Evolutionary conservation across 306 rosid genomes (phyloP), one percentile per base, ranked within the genome.

Genomic region (Citrullus mucosospermus): DNA sequence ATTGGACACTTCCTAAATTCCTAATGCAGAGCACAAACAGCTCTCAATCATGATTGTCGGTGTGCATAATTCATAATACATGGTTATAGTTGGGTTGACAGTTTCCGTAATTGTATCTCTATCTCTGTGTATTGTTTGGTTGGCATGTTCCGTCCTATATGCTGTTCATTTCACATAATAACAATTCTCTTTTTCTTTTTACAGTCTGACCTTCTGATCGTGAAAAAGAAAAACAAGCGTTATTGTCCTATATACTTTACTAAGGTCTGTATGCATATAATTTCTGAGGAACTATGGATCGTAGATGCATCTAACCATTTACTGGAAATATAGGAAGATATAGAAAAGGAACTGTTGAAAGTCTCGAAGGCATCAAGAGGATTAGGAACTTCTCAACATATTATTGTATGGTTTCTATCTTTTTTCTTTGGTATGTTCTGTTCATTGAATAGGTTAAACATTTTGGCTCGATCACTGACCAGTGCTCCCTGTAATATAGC

Each of bases 161-260:
- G 13, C 57, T 5, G 41, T 28, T 50, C 58, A 46, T 18, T 41
- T 59, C 66, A 84, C 20, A 82, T 79, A 9, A 67, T 71, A 70
- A 34, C 22, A 48, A 50, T 53, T 2, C 83, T 17, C 78, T 72
- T 51, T 77, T 17, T 81, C 78, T 60, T 77, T 77, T 80, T 85
- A 30, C 98, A 94, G 97, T 94, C 99, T 0, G 96, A 95, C 80
- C 96, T 92, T 82, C 86, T 95, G 88, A 90, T 92, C 83, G 87
- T 89, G 86, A 95, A 91, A 87, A 95, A 85, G 90, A 92, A 86
- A 86, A 92, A 89, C 83, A 95, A 85, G 87, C 97, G 98, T 78
- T 95, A 91, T 81, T 95, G 96, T 83, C 98, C 98, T 68, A 83
- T 92, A 51, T 95, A 92, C 81, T 95, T 95, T 87, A 83, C 92